These are phyloP conservation scores for Xylaria grammica DNA, from an alignment of 495 filamentous ascomycete genomes.

Conservation along the genomic window DNA sequence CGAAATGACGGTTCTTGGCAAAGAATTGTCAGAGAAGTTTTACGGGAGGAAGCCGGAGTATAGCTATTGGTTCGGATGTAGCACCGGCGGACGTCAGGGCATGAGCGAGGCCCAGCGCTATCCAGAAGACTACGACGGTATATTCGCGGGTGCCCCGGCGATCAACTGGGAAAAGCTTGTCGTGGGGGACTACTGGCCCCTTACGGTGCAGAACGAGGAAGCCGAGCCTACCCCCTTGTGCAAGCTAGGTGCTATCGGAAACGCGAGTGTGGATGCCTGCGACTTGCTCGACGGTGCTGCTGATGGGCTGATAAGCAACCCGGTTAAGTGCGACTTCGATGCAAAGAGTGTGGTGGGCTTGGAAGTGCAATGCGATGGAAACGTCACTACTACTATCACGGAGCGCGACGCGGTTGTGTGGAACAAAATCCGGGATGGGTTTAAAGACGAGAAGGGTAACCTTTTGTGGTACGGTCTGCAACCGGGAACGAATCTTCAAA, in stretches of 20 bases:
- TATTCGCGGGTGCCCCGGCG: constrained; percentile 58
- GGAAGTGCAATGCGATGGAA: constrained; percentile 32
- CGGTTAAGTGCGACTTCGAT: constrained; percentile 44
- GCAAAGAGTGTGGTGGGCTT: constrained; percentile 38
- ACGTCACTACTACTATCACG: constrained; percentile 29
- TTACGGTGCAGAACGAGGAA: constrained; percentile 31
- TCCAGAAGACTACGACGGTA: constrained; percentile 61
- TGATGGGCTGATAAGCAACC: constrained; percentile 46
- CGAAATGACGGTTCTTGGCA: constrained; percentile 39
- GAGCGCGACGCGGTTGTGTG: constrained; percentile 39
- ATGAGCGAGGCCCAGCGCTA: constrained; percentile 47
- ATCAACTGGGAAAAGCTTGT: constrained; percentile 40
- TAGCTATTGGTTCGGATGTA: constrained; percentile 55
- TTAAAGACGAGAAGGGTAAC: constrained; percentile 20
- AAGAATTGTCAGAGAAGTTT: constrained; percentile 40
- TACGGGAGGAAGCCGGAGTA: constrained; percentile 43
- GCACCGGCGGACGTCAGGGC: constrained; percentile 55
- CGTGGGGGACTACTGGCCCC: constrained; percentile 35
- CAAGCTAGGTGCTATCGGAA: constrained; percentile 33
- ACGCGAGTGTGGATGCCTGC: constrained; percentile 39
- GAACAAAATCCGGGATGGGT: constrained; percentile 40
- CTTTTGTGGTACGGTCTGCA: constrained; percentile 30
- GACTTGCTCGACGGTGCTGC: constrained; percentile 46
- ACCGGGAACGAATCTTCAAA: constrained; percentile 32
- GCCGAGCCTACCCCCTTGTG: constrained; percentile 25